phyloP scores from a whole-genome alignment of 1,284 basidiomycete species.

The Tremellales sp. region DNA sequence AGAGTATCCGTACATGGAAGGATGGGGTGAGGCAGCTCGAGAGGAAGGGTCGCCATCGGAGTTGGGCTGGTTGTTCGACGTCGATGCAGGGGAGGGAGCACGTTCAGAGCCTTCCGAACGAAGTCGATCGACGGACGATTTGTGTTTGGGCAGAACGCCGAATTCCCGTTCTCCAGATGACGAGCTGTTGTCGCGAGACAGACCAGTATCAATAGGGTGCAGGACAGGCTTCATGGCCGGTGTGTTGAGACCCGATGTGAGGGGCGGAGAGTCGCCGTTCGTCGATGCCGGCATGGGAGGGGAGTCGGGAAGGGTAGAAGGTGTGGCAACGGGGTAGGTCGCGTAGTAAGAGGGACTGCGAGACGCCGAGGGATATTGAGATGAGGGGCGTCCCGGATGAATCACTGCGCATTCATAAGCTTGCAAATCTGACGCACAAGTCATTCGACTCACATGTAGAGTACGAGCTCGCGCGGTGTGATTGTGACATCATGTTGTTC shows the following conservation, averaged over 20 bases:
- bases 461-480: conserved; percentile 25
- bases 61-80: neutral
- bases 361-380: conserved; percentile 11
- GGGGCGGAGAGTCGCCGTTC: conserved; percentile 23
- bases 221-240: conserved; percentile 19
- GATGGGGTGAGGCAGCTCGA: conserved; percentile 20
- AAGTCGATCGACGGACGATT: conserved; percentile 25
- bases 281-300: conserved; percentile 22
- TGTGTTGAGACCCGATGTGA: conserved; percentile 20
- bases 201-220: conserved; percentile 18
- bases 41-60: conserved; percentile 11
- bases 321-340: conserved; percentile 32
- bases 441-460: conserved; percentile 28
- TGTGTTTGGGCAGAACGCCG: conserved; percentile 6
- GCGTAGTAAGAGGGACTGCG: conserved; percentile 29
- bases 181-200: conserved; percentile 13
- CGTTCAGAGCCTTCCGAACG: conserved; percentile 16
- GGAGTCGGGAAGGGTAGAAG: conserved; percentile 26
- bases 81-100: conserved; percentile 24
- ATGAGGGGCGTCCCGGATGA: neutral
- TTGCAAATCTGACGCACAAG: neutral
- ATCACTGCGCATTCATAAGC: neutral
- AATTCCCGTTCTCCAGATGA: conserved; percentile 10
- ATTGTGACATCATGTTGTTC: conserved; percentile 9
- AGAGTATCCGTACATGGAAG: conserved; percentile 17